Evolutionary conservation across 768 basidiomycete species (phyloP).

Genomic region (Macrocybe gigantea): DNA sequence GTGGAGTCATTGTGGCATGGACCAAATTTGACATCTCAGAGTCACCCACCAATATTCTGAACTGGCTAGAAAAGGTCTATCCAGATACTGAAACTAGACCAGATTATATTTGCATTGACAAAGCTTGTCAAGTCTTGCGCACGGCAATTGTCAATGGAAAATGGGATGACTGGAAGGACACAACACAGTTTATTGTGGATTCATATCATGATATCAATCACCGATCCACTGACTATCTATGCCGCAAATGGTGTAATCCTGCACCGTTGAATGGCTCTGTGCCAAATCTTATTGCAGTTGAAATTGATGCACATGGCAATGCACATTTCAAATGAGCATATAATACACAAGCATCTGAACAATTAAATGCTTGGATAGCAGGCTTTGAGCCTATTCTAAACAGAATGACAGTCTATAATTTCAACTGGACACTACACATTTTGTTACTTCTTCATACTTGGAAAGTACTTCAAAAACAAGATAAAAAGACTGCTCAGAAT

Average conservation of each 20-base stretch:
- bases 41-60: slow-evolving; percentile 13
- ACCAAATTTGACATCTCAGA: slow-evolving; percentile 10
- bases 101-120: no score
- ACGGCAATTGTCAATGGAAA: neutral
- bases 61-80: slow-evolving; percentile 8
- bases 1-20: slow-evolving; percentile 11
- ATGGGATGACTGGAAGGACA: slow-evolving; percentile 8
- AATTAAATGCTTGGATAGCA: slow-evolving; percentile 6
- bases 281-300: no score
- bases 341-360: neutral
- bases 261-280: no score
- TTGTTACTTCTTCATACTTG: slow-evolving; percentile 3
- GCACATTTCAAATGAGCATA: no score
- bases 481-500: no score
- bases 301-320: no score
- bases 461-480: neutral
- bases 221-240: slow-evolving; percentile 3
- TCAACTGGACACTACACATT: slow-evolving; percentile 2
- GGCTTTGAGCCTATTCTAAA: slow-evolving; percentile 6
- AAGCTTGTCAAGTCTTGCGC: no score
- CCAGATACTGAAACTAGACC: neutral
- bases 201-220: slow-evolving; percentile 15
- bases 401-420: slow-evolving; percentile 2
- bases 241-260: no score
- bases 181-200: slow-evolving; percentile 17